Conservation (phyloP, 2,329 filamentous ascomycete species). For the Colletotrichum nymphaeae region DNA sequence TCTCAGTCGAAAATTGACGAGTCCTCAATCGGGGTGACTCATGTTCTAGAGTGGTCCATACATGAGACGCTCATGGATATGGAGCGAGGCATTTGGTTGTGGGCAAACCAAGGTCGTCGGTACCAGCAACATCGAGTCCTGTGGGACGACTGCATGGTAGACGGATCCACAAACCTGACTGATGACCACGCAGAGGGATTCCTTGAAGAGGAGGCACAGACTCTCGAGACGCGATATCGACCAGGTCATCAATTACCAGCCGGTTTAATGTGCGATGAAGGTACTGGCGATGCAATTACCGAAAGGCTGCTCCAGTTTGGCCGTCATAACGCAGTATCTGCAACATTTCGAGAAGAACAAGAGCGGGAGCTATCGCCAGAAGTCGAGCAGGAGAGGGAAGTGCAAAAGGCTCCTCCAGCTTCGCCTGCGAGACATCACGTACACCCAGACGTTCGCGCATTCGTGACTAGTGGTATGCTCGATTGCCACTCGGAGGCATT, state of each 20-base stretch:
- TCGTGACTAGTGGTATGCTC: slow-evolving; percentile 52
- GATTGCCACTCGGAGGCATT: slow-evolving; percentile 46
- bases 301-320: slow-evolving; percentile 51
- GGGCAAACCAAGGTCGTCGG: slow-evolving; percentile 69
- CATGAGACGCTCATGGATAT: slow-evolving; percentile 65
- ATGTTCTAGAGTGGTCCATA: slow-evolving; percentile 72
- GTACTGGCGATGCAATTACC: background rate
- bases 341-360: slow-evolving; percentile 71
- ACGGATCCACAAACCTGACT: slow-evolving; percentile 33
- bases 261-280: background rate
- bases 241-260: slow-evolving; percentile 32
- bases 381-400: slow-evolving; percentile 68
- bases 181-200: slow-evolving; percentile 52
- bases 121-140: slow-evolving; percentile 54
- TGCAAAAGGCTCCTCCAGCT: slow-evolving; percentile 58
- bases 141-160: slow-evolving; percentile 41
- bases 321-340: slow-evolving; percentile 43
- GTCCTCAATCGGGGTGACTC: slow-evolving; percentile 54
- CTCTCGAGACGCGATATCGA: slow-evolving; percentile 63
- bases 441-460: slow-evolving; percentile 53
- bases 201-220: slow-evolving; percentile 66
- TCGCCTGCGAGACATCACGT: slow-evolving; percentile 53
- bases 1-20: slow-evolving; percentile 28
- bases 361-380: slow-evolving; percentile 76
- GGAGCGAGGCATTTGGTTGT: slow-evolving; percentile 63